Evolutionary conservation across 2,329 filamentous ascomycete species (phyloP).

Genomic region (Penicillium sumatraense): DNA sequence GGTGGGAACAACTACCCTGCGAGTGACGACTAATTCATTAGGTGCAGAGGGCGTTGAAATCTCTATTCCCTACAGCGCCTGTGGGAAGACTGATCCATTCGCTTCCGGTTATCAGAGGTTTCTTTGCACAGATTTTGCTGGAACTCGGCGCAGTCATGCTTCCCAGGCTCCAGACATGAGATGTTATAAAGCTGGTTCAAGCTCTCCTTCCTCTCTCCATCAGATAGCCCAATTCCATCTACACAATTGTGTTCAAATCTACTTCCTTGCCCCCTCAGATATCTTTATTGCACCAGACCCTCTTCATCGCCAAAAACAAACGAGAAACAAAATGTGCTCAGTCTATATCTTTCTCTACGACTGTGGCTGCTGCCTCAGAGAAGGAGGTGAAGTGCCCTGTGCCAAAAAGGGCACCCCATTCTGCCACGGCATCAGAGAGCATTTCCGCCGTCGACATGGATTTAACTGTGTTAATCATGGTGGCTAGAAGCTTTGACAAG

Average conservation of each 20-base stretch:
- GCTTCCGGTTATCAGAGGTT: neutral
- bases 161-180: constrained; percentile 25
- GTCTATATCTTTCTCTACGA: constrained; percentile 43
- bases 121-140: constrained; percentile 22
- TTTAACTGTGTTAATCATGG: constrained; percentile 39
- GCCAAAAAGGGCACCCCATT: constrained; percentile 35
- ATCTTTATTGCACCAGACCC: neutral
- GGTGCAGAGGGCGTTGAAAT: constrained; percentile 23
- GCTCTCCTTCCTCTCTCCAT: constrained; percentile 11
- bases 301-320: constrained; percentile 7
- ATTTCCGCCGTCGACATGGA: constrained; percentile 36
- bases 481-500: constrained; percentile 9
- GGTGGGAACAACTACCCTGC: constrained; percentile 21
- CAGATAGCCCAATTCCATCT: constrained; percentile 11
- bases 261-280: neutral
- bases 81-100: constrained; percentile 1
- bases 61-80: constrained; percentile 16
- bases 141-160: constrained; percentile 22
- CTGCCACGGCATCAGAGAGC: constrained; percentile 38
- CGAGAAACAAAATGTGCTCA: constrained; percentile 37
- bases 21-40: constrained; percentile 23
- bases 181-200: constrained; percentile 23
- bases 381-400: constrained; percentile 41
- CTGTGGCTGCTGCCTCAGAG: constrained; percentile 40
- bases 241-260: neutral